Conservation (phyloP, 805 yeast genomes). For the Cyberlindnera mycetangii region DNA sequence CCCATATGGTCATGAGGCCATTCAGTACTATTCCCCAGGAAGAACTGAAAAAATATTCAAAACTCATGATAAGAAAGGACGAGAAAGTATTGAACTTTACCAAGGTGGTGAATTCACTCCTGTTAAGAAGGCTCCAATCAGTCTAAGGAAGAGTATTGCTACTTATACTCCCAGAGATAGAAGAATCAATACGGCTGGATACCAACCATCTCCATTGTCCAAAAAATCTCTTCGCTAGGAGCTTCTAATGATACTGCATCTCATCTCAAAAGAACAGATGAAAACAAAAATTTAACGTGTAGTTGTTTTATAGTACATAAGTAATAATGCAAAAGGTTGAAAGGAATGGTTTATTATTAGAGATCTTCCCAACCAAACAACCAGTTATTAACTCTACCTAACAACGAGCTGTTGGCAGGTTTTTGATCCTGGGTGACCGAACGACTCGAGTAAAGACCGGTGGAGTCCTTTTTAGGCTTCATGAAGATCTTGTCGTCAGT, state of each 20-base stretch:
- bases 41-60: conserved; percentile 41
- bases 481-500: conserved; percentile 42
- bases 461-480: conserved; percentile 20
- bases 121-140: conserved; percentile 20
- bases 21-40: conserved; percentile 32
- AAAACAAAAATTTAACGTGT: not conserved
- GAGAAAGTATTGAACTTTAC: conserved; percentile 30
- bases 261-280: not conserved
- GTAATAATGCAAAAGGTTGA: not conserved
- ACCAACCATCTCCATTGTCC: conserved; percentile 27
- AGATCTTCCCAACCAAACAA: conserved; percentile 56
- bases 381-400: conserved; percentile 33
- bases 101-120: conserved; percentile 32
- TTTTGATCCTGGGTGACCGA: conserved; percentile 22
- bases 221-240: conserved; percentile 9
- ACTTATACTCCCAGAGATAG: conserved; percentile 18
- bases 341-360: conserved; percentile 13
- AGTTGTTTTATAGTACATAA: too few relatives aligned
- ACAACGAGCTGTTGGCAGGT: conserved; percentile 20
- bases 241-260: too few relatives aligned
- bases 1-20: conserved; percentile 26
- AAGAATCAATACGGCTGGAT: conserved; percentile 4
- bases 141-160: conserved; percentile 13
- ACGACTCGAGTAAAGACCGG: conserved; percentile 26
- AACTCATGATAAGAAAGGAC: conserved; percentile 43